Conservation (phyloP, 805 yeast species). For the Candida ascalaphidarum region DNA sequence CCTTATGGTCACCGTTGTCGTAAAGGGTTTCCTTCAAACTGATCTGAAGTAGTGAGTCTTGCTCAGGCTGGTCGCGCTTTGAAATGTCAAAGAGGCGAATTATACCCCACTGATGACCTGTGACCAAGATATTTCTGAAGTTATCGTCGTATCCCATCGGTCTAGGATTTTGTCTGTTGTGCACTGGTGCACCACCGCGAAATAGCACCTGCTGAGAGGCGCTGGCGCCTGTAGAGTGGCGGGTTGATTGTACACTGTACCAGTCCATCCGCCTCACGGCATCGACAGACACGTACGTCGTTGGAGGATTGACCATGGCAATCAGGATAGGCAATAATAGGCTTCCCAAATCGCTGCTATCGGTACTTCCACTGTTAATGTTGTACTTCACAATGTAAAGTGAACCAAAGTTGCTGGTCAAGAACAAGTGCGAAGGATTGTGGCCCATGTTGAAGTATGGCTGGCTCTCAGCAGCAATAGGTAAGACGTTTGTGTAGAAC, state of each 20-base stretch:
- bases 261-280: slow-evolving; percentile 56
- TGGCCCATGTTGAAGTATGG: slow-evolving; percentile 80
- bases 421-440: slow-evolving; percentile 58
- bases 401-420: slow-evolving; percentile 56
- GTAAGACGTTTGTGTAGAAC: slow-evolving; percentile 17
- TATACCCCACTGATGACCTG: slow-evolving; percentile 84
- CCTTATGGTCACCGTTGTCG: slow-evolving; percentile 19
- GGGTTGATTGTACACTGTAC: slow-evolving; percentile 59
- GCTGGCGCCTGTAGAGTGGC: slow-evolving; percentile 27
- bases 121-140: slow-evolving; percentile 45
- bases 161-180: slow-evolving; percentile 11
- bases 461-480: slow-evolving; percentile 30
- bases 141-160: slow-evolving; percentile 31
- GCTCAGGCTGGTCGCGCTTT: slow-evolving; percentile 46
- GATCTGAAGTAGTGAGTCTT: slow-evolving; percentile 23
- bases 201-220: slow-evolving; percentile 40
- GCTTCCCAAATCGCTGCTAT: slow-evolving; percentile 14
- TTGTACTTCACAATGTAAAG: slow-evolving; percentile 55
- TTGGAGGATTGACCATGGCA: slow-evolving; percentile 69
- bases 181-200: slow-evolving; percentile 74
- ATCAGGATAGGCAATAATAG: slow-evolving; percentile 72
- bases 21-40: slow-evolving; percentile 25
- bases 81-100: slow-evolving; percentile 81
- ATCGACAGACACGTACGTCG: slow-evolving; percentile 45
- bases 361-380: slow-evolving; percentile 6